phyloP scores from a whole-genome alignment of 2,329 filamentous ascomycete species.

The Colletotrichum cereale region DNA sequence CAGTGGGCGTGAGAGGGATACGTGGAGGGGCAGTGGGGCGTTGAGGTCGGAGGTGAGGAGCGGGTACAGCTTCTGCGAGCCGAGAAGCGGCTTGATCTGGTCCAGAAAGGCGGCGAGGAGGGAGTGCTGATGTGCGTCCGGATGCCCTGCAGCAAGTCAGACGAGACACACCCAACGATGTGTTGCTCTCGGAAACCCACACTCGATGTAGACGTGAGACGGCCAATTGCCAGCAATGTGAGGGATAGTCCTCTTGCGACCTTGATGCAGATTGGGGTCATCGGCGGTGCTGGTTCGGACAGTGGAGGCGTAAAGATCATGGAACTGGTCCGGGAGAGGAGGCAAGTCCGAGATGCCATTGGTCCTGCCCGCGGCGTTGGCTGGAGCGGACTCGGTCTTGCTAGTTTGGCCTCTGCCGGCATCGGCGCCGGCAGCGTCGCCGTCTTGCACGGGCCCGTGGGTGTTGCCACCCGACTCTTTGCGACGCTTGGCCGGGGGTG shows the following conservation, averaged over 20 bases:
- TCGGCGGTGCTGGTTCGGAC: conserved; percentile 83
- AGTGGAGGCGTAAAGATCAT: conserved; percentile 89
- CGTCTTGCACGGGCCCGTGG: conserved; percentile 1
- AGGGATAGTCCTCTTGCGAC: conserved; percentile 83
- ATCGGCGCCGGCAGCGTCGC: conserved; percentile 10
- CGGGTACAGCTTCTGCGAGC: conserved; percentile 66
- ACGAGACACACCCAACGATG: conserved; percentile 7
- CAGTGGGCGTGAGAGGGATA: conserved; percentile 89
- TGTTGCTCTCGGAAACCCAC: conserved; percentile 65
- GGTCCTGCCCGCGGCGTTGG: background rate
- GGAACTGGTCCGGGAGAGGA: conserved; percentile 83
- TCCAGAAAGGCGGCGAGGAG: conserved; percentile 59
- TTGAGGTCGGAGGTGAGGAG: conserved; percentile 84
- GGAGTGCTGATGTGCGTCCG: conserved; percentile 60
- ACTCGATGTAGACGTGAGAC: conserved; percentile 92
- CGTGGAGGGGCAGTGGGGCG: conserved; percentile 84
- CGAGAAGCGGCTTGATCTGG: conserved; percentile 50
- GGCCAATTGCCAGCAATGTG: conserved; percentile 94
- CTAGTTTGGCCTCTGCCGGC: conserved; percentile 13
- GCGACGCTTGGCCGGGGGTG: conserved; percentile 54
- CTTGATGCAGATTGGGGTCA: conserved; percentile 86
- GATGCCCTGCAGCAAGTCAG: conserved; percentile 62
- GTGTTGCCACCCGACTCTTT: conserved; percentile 45
- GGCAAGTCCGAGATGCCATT: conserved; percentile 61
- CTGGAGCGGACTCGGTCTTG: background rate